Base-by-base conservation (phyloP, 139 green algal species). In the Coccomyxa sp. region DNA sequence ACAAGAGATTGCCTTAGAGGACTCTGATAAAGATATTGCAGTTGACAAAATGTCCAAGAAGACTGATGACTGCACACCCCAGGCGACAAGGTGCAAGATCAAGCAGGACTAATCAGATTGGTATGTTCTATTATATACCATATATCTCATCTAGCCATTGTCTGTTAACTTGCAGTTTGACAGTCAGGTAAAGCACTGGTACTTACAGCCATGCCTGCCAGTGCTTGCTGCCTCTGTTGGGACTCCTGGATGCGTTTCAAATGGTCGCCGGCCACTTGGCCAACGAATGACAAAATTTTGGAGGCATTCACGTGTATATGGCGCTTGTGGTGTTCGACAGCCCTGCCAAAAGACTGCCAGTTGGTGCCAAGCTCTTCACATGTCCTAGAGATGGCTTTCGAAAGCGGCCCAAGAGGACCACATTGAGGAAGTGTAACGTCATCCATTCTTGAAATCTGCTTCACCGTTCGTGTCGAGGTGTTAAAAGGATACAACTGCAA, bases 141-240 rank as follows among this genome's bases (percentile, higher is more conserved):
- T 63, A 77, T 51, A 32, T 83, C 31, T 83, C 30, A 45, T 77
- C 10, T 15, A 83, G 57, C 1, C 14, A 13, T 17, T 82, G 79
- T 28, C 57, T 82, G 31, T 45, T 74, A 11, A 75, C 57, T 82
- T 16, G 79, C 79, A 51, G 67, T 71, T 28, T 67, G 79, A 31
- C 28, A 82, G 18, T 57, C 25, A 7, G 67, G 58, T 51, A 58
- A 30, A 58, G 80, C 13, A 25, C 80, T 77, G 71, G 79, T 45
- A 76, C 30, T 32, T 31, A 67, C 63, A 60, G 80, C 23, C 58
- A 77, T 63, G 80, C 60, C 14, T 77, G 80, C 71, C 28, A 83
- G 63, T 45, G 74, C 16, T 76, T 71, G 63, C 63, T 71, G 63
- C 63, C 63, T 21, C 63, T 71, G 63, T 25, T 71, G 63, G 1